Evolutionary conservation across 257 asterid species (phyloP).

Genomic region (Solanum lignicaule): DNA sequence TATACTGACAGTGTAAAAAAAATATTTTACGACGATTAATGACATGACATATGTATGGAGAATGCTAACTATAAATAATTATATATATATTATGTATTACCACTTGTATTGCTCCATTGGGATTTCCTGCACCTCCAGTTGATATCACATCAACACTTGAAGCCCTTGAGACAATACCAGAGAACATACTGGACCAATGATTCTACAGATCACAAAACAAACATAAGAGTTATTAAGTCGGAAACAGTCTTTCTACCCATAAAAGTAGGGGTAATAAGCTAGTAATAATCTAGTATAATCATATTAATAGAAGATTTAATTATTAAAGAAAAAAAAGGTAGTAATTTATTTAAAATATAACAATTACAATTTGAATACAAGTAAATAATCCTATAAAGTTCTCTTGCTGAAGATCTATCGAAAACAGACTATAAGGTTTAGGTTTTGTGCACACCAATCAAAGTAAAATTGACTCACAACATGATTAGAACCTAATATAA

Average conservation of each 20-base stretch:
- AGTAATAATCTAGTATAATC: too few species aligned
- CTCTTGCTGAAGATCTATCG: background rate
- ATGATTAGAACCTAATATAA: too few species aligned
- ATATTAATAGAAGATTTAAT: background rate
- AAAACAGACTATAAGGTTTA: background rate
- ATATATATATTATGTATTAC: slow-evolving; percentile 8
- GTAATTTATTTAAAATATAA: too few species aligned
- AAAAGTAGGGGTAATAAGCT: background rate
- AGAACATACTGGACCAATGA: slow-evolving; percentile 34
- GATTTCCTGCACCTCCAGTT: slow-evolving; percentile 23
- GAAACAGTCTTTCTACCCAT: background rate
- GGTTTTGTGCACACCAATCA: background rate
- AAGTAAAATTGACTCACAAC: background rate
- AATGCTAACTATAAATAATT: too few species aligned
- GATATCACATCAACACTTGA: slow-evolving; percentile 23
- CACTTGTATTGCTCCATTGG: slow-evolving; percentile 31
- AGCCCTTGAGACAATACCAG: slow-evolving; percentile 33
- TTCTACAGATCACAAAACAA: slow-evolving; percentile 15
- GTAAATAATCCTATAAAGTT: background rate
- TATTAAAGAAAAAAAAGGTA: background rate
- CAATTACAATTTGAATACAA: background rate
- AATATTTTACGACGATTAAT: background rate
- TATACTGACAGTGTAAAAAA: background rate
- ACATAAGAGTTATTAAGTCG: background rate
- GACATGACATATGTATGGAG: background rate